Evolutionary conservation across 768 basidiomycete species (phyloP), one percentile per base, ranked within the genome.

Genomic region (Tulasnella sp.): DNA sequence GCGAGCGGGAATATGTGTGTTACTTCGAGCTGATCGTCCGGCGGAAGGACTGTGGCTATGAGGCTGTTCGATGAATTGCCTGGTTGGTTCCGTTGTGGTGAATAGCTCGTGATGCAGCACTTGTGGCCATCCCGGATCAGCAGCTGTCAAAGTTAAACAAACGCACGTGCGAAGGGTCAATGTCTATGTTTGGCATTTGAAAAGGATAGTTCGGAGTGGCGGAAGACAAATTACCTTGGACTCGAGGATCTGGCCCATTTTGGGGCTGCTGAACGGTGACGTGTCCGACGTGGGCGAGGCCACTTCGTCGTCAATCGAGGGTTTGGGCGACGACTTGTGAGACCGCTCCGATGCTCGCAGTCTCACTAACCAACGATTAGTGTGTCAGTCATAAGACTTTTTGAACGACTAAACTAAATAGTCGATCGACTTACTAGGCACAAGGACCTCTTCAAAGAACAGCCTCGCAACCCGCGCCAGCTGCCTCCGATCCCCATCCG

Each of bases 51-150:
- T 7, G 44, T 39, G 36, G 72, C n/a, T 40, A 46, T 27, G 44
- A 74, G 72, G 72, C 36, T 74, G 39, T 38, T 74, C n/a, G 38
- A 12, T 39, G 72, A 18, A 34, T 68, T 74, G 72, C n/a, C 21
- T 42, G 38, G 72, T 39, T 74, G 73, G 39, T 40, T 46, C 73
- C 73, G 73, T 4, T 40, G 6, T 4, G 62, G 34, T 27, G 62
- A 68, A 34, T 31, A 36, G 62, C 62, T 36, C 62, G 62, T 68
- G 38, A 74, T 74, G 39, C 73, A 39, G 44, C 73, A 74, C 18
- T 40, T 74, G 73, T 74, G 73, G 39, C 73, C 73, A 46, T 74
- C 73, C 38, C 73, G 73, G 24, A 74, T 46, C 14, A 74, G 73
- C 39, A 74, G 34, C 73, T 74, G 73, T 34, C 9, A 24, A 74